Percentiles rank a stretch among this genome's conserved stretches.
Conservation (phyloP, 768 basidiomycete genomes). For the Psilocybe cyanescens region DNA sequence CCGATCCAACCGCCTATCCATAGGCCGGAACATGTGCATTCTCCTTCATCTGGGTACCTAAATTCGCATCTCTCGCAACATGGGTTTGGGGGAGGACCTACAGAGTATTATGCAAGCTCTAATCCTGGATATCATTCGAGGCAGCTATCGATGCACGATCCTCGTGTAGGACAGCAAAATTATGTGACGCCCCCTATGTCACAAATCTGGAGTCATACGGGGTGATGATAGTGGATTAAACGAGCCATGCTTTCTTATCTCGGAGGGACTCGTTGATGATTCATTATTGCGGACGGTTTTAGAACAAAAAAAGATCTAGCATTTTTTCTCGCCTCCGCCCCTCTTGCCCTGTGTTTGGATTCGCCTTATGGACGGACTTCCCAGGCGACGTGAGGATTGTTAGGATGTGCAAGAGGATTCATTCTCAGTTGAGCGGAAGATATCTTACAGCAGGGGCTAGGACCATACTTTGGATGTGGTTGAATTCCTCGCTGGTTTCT, state of each 20-base stretch:
- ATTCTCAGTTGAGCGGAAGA: conserved; percentile 2
- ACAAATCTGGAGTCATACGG: conserved; percentile 38
- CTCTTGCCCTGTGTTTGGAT: neutral
- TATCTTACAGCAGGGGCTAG: conserved; percentile 2
- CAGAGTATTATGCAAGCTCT: conserved; percentile 16
- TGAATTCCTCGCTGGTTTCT: neutral
- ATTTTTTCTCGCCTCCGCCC: conserved; percentile 3
- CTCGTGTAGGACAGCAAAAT: conserved; percentile 27
- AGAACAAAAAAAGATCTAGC: neutral
- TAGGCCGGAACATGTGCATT: conserved; percentile 23
- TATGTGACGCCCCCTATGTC: conserved; percentile 33
- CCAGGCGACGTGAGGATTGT: conserved; percentile 6
- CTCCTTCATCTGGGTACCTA: conserved; percentile 19
- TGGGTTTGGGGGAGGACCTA: conserved; percentile 9
- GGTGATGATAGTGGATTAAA: conserved; percentile 20
- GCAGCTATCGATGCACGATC: conserved; percentile 32
- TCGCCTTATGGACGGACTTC: conserved; percentile 6
- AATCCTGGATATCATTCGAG: conserved; percentile 28
- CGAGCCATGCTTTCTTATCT: neutral
- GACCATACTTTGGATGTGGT: neutral
- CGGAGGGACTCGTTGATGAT: neutral
- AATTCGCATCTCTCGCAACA: conserved; percentile 16
- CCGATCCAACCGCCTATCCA: conserved; percentile 26
- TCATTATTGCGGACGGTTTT: neutral
- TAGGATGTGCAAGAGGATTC: conserved; percentile 1